A percentile compares a stretch with the other conserved stretches of the same genome.
Conservation (phyloP, 345 rosid genomes). For the Heritiera fomes region DNA sequence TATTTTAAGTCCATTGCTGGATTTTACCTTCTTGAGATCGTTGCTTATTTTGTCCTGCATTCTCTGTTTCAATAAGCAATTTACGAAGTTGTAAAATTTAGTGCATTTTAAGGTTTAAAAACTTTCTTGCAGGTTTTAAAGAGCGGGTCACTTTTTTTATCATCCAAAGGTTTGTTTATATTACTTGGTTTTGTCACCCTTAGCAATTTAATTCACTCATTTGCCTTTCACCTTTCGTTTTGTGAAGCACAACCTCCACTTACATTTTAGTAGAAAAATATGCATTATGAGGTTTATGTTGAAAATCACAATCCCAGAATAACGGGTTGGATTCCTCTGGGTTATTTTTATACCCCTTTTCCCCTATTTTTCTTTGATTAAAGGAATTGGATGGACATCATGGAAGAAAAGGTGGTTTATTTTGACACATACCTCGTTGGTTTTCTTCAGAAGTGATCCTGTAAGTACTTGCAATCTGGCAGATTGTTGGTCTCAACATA, state of each 20-base stretch:
- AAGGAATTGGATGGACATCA: conserved; percentile 86
- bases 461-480: conserved; percentile 40
- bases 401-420: conserved; percentile 86
- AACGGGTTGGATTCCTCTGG: neutral
- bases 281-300: neutral
- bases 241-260: neutral
- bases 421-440: conserved; percentile 64
- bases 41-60: conserved; percentile 3
- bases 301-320: neutral
- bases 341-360: neutral
- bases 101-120: neutral
- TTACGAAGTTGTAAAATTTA: neutral
- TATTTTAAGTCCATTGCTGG: conserved; percentile 2
- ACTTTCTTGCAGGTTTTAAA: conserved; percentile 68
- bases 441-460: conserved; percentile 82
- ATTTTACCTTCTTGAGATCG: neutral
- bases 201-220: neutral
- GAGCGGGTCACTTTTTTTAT: conserved; percentile 79
- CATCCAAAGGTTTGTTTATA: conserved; percentile 65
- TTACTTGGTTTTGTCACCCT: neutral
- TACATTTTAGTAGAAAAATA: neutral
- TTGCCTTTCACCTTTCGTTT: neutral
- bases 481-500: conserved; percentile 6
- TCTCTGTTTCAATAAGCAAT: neutral
- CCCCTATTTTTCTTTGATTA: neutral